Evolutionary conservation across 2,329 filamentous ascomycete genomes (phyloP).

Genomic region (Ceratocystiopsis minuta): DNA sequence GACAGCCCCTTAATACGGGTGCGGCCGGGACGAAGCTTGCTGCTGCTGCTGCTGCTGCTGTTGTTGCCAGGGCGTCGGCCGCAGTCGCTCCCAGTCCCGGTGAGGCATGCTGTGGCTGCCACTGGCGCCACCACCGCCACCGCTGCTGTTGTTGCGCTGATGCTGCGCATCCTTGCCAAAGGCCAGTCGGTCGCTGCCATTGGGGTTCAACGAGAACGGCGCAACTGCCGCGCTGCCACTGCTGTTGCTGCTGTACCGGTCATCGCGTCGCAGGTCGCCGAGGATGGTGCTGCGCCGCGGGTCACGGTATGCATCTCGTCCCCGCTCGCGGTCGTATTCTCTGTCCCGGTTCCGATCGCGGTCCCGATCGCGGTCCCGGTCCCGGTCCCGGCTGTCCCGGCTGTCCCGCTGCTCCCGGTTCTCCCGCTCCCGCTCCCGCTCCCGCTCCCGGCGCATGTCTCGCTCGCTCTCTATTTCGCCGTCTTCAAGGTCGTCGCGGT

Average conservation of each 20-base stretch:
- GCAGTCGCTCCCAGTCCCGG: slow-evolving; percentile 9
- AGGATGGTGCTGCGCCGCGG: not conserved
- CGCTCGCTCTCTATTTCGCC: slow-evolving; percentile 21
- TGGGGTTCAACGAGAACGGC: no score
- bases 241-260: slow-evolving; percentile 10
- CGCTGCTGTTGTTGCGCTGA: slow-evolving; percentile 6
- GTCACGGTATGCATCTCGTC: not conserved
- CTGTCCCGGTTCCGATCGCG: slow-evolving; percentile 19
- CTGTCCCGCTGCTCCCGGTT: slow-evolving; percentile 1
- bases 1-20: slow-evolving; percentile 4
- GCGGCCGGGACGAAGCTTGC: slow-evolving; percentile 7
- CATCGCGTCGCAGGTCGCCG: not conserved
- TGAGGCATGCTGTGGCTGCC: slow-evolving; percentile 2
- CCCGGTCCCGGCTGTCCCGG: slow-evolving; percentile 2
- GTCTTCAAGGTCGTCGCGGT: slow-evolving; percentile 18
- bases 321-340: slow-evolving; percentile 15
- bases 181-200: slow-evolving; percentile 11
- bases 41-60: slow-evolving; percentile 6
- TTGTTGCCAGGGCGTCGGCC: slow-evolving; percentile 10
- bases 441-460: slow-evolving; percentile 10
- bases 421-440: slow-evolving; percentile 5
- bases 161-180: slow-evolving; percentile 10
- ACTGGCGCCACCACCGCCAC: slow-evolving; percentile 9
- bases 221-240: not conserved
- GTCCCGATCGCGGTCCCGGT: slow-evolving; percentile 9